Conservation (phyloP, 2,329 filamentous ascomycete genomes). For the Sporothrix protearum region DNA sequence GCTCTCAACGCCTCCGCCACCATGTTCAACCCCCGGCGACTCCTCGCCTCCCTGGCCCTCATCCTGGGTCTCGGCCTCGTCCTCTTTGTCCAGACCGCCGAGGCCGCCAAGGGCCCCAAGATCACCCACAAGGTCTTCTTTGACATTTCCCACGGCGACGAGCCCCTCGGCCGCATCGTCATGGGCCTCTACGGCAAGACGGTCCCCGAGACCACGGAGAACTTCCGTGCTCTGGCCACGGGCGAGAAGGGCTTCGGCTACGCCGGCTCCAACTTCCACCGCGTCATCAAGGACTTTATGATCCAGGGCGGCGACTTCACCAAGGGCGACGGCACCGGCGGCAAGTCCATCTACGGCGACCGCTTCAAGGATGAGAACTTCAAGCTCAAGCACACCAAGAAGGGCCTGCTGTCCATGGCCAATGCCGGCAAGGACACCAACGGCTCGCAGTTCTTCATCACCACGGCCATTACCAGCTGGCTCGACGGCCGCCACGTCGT, state of each 20-base stretch:
- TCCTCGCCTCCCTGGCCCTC: constrained; percentile 69
- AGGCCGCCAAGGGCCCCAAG: constrained; percentile 82
- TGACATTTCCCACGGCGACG: constrained; percentile 73
- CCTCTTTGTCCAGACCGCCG: constrained; percentile 70
- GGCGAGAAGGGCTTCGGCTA: constrained; percentile 86
- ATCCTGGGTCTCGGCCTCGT: constrained; percentile 71
- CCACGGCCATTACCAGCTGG: constrained; percentile 77
- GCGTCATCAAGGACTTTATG: constrained; percentile 88
- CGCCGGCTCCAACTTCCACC: constrained; percentile 78
- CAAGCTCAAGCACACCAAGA: constrained; percentile 89
- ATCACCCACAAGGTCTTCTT: constrained; percentile 96
- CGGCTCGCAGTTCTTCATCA: constrained; percentile 89
- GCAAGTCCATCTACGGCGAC: constrained; percentile 82
- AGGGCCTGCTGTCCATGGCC: constrained; percentile 79
- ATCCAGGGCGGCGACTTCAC: constrained; percentile 90
- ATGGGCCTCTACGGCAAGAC: constrained; percentile 86
- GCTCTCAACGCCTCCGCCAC: constrained; percentile 11
- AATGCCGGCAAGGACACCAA: constrained; percentile 84
- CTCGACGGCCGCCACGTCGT: constrained; percentile 82
- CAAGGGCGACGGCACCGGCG: constrained; percentile 74
- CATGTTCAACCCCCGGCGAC: constrained; percentile 72
- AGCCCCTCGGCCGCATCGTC: constrained; percentile 69
- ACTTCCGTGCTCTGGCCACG: constrained; percentile 76
- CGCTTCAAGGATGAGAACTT: constrained; percentile 91
- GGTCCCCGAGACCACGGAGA: constrained; percentile 69